Evolutionary conservation across 805 yeast genomes (phyloP).

Genomic region (Starmera dryadoides): DNA sequence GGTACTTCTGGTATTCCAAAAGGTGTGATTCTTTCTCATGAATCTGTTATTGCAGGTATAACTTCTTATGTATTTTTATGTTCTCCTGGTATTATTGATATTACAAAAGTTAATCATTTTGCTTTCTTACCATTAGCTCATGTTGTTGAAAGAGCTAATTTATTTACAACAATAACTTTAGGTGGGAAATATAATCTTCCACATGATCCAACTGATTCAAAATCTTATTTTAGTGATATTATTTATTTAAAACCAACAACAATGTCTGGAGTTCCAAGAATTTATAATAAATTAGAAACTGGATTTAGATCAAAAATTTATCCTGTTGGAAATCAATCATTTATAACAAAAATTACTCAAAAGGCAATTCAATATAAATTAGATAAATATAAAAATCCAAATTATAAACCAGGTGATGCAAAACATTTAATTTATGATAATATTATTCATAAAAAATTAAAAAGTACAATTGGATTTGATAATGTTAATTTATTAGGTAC

Average conservation of each 20-base stretch:
- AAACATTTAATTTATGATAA: slow-evolving; percentile 23
- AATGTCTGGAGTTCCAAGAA: slow-evolving; percentile 47
- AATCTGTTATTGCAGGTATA: slow-evolving; percentile 33
- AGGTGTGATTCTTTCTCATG: slow-evolving; percentile 46
- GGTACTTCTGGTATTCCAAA: slow-evolving; percentile 63
- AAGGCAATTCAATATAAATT: background rate
- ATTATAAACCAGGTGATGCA: slow-evolving; percentile 5
- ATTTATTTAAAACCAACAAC: slow-evolving; percentile 36
- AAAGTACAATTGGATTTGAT: slow-evolving; percentile 29
- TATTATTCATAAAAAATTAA: slow-evolving; percentile 25
- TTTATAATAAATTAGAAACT: slow-evolving; percentile 45
- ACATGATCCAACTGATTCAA: slow-evolving; percentile 29
- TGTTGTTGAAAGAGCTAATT: slow-evolving; percentile 45
- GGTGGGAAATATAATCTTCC: slow-evolving; percentile 39
- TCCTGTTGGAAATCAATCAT: slow-evolving; percentile 2
- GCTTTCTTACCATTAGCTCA: slow-evolving; percentile 52
- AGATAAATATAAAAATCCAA: background rate
- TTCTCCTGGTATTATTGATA: slow-evolving; percentile 1
- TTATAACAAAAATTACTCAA: slow-evolving; percentile 2
- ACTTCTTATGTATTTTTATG: slow-evolving; percentile 1
- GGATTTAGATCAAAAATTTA: slow-evolving; percentile 34
- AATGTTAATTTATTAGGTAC: slow-evolving; percentile 22
- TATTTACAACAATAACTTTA: slow-evolving; percentile 24
- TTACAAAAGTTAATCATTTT: slow-evolving; percentile 26
- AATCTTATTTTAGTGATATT: slow-evolving; percentile 43